Conservation (phyloP, 1,284 basidiomycete species). For the Porodaedalea pini region DNA sequence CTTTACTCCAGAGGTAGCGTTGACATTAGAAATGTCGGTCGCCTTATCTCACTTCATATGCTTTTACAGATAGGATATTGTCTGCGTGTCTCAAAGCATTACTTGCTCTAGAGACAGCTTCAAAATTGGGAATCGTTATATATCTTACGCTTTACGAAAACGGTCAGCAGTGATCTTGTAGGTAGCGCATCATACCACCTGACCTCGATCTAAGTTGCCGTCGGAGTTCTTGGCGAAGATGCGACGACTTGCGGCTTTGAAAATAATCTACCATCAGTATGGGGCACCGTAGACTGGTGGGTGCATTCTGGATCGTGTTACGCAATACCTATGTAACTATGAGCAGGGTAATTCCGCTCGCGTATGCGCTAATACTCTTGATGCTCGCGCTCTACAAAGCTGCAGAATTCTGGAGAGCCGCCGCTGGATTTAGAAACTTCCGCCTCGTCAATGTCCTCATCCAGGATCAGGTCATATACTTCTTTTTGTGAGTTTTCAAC, state of each 20-base stretch:
- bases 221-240: too few relatives aligned
- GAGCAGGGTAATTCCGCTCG: not conserved
- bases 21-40: too few relatives aligned
- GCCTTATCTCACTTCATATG: too few relatives aligned
- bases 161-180: too few relatives aligned
- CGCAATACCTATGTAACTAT: not conserved
- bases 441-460: not conserved
- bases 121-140: too few relatives aligned
- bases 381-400: not conserved
- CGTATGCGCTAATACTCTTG: not conserved
- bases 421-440: not conserved
- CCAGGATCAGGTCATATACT: conserved; percentile 3
- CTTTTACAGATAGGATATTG: too few relatives aligned
- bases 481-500: not conserved
- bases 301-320: not conserved
- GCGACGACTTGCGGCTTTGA: not conserved
- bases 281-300: not conserved
- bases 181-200: too few relatives aligned
- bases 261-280: not conserved
- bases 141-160: too few relatives aligned
- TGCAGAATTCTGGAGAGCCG: not conserved
- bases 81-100: too few relatives aligned
- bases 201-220: too few relatives aligned
- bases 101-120: too few relatives aligned
- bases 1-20: too few relatives aligned